phyloP scores from a whole-genome alignment of 345 rosid genomes.

The Geranium rotundifolium region DNA sequence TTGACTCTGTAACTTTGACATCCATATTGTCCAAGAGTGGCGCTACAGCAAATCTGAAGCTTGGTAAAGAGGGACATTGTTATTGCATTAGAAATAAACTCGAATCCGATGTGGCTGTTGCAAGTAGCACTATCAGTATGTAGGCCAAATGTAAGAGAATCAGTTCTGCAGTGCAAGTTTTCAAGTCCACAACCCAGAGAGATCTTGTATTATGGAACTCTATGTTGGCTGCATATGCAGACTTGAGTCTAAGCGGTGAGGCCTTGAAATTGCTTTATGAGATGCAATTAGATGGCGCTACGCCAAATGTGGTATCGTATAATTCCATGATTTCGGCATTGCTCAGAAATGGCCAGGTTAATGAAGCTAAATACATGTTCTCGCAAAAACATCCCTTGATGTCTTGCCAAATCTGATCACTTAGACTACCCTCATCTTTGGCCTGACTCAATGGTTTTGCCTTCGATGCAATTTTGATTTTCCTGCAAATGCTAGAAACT shows the following conservation, averaged over 20 bases:
- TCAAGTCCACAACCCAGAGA: slow-evolving; percentile 29
- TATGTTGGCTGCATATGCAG: slow-evolving; percentile 51
- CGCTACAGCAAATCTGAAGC: slow-evolving; percentile 21
- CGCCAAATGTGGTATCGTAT: slow-evolving; percentile 55
- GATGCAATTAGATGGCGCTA: slow-evolving; percentile 63
- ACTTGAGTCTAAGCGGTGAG: slow-evolving; percentile 39
- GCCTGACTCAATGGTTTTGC: slow-evolving; percentile 38
- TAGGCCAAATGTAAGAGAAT: slow-evolving; percentile 52
- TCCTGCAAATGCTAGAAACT: slow-evolving; percentile 43
- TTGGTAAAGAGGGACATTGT: slow-evolving; percentile 57
- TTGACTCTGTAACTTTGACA: slow-evolving; percentile 55
- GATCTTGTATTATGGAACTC: slow-evolving; percentile 59
- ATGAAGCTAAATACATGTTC: slow-evolving; percentile 52
- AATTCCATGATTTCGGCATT: slow-evolving; percentile 50
- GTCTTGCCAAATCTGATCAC: slow-evolving; percentile 34
- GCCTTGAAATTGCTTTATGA: slow-evolving; percentile 54
- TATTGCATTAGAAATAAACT: slow-evolving; percentile 52
- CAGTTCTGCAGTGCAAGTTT: slow-evolving; percentile 35
- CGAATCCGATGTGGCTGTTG: slow-evolving; percentile 41
- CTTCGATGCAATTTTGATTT: slow-evolving; percentile 29
- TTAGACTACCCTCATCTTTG: slow-evolving; percentile 49
- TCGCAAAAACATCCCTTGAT: slow-evolving; percentile 44
- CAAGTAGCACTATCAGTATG: slow-evolving; percentile 40
- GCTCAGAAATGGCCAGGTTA: slow-evolving; percentile 35
- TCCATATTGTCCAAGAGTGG: slow-evolving; percentile 51